phyloP scores from a whole-genome alignment of 768 basidiomycete species.

The Trametopsis cervina region DNA sequence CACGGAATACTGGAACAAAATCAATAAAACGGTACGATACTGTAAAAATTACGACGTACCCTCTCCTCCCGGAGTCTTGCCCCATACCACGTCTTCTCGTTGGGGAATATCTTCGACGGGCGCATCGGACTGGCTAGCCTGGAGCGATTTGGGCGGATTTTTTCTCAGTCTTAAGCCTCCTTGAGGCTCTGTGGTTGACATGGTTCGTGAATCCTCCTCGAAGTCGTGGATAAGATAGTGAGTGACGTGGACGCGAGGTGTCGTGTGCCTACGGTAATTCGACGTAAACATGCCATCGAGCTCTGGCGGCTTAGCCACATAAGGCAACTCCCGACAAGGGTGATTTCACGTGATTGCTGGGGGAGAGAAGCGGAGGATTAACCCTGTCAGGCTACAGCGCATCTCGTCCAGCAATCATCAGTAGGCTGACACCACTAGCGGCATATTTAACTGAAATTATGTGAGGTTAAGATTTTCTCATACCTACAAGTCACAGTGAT shows the following conservation, averaged over 20 bases:
- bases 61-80: conserved; percentile 77
- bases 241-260: not conserved
- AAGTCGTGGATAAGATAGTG: not conserved
- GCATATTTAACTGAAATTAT: too few species aligned
- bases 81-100: conserved; percentile 71
- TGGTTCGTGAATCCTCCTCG: not conserved
- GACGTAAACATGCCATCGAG: too few species aligned
- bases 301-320: too few species aligned
- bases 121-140: conserved; percentile 2
- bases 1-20: conserved; percentile 67
- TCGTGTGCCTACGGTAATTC: not conserved
- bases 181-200: conserved; percentile 10
- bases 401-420: too few species aligned
- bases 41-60: conserved; percentile 33
- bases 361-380: too few species aligned
- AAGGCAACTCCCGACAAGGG: too few species aligned
- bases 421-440: too few species aligned
- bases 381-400: too few species aligned
- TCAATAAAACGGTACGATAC: conserved; percentile 1
- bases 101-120: not conserved
- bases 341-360: too few species aligned
- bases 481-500: too few species aligned
- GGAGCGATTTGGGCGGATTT: conserved; percentile 7
- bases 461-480: too few species aligned
- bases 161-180: conserved; percentile 16